Conservation (phyloP, 2,329 filamentous ascomycete genomes). For the Aspergillus pseudotamarii region DNA sequence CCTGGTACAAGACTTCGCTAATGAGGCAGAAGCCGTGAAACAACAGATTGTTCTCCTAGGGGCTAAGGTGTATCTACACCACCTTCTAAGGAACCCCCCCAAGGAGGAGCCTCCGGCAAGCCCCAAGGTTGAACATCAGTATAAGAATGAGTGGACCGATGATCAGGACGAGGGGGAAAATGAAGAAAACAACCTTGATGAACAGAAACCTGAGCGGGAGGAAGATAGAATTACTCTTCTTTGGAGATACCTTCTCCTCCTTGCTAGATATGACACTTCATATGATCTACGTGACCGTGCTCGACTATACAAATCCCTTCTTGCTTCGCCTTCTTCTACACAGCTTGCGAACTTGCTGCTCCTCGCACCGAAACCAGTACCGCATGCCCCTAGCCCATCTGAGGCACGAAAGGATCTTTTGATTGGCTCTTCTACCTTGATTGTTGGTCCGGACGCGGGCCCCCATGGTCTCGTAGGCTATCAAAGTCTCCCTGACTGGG, state of each 20-base stretch:
- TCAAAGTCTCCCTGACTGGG: slow-evolving; percentile 80
- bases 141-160: slow-evolving; percentile 36
- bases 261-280: slow-evolving; percentile 90
- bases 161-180: slow-evolving; percentile 28
- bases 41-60: slow-evolving; percentile 89
- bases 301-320: slow-evolving; percentile 81
- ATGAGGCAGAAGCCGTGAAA: slow-evolving; percentile 83
- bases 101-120: slow-evolving; percentile 27
- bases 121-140: slow-evolving; percentile 30
- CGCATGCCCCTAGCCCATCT: slow-evolving; percentile 85
- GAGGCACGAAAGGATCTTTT: slow-evolving; percentile 77
- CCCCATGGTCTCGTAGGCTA: slow-evolving; percentile 78
- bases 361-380: slow-evolving; percentile 90
- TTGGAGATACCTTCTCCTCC: slow-evolving; percentile 81
- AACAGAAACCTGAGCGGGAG: slow-evolving; percentile 30
- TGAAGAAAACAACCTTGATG: slow-evolving; percentile 33
- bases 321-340: slow-evolving; percentile 71
- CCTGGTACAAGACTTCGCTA: slow-evolving; percentile 78
- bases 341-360: slow-evolving; percentile 90
- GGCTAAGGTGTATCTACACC: slow-evolving; percentile 94
- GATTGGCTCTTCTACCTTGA: slow-evolving; percentile 82
- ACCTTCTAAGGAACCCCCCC: slow-evolving; percentile 62
- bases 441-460: slow-evolving; percentile 75
- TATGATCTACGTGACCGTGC: slow-evolving; percentile 93
- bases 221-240: slow-evolving; percentile 71